These are phyloP conservation scores for Termitomyces sp. DNA, from an alignment of 768 basidiomycete genomes.

Conservation along the genomic window DNA sequence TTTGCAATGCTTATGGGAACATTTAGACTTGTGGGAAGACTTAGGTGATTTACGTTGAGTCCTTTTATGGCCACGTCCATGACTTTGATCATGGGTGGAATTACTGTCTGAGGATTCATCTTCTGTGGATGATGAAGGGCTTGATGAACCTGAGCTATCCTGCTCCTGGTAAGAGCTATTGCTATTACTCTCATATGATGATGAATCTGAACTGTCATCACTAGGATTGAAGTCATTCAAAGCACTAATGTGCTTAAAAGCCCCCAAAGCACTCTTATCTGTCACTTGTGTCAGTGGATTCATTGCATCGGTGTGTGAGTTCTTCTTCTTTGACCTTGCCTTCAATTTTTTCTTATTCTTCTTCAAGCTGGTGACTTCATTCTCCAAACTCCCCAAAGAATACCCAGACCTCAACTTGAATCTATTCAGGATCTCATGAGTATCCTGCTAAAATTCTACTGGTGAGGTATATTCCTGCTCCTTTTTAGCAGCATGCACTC, in stretches of 20 bases:
- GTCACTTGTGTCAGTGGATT: not conserved
- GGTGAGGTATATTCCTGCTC: not conserved
- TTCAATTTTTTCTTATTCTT: not conserved
- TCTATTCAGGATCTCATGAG: not conserved
- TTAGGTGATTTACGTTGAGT: too few species aligned
- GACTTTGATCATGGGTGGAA: too few species aligned
- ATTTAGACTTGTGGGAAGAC: too few species aligned
- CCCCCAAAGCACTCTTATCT: not conserved
- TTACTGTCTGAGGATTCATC: too few species aligned
- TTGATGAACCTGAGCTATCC: too few species aligned
- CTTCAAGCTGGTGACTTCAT: not conserved
- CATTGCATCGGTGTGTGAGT: not conserved
- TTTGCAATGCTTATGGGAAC: too few species aligned
- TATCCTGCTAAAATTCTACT: not conserved
- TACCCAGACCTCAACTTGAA: accelerated
- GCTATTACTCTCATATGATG: too few species aligned
- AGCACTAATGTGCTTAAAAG: not conserved
- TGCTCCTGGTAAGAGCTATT: too few species aligned
- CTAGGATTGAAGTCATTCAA: not conserved
- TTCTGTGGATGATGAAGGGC: too few species aligned
- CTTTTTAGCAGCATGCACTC: not conserved
- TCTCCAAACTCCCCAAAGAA: not conserved
- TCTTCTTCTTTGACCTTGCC: not conserved
- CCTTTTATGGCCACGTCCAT: too few species aligned
- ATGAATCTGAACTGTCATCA: too few species aligned